Conservation (phyloP, 1,284 basidiomycete genomes). For the Gomphus bonarii region DNA sequence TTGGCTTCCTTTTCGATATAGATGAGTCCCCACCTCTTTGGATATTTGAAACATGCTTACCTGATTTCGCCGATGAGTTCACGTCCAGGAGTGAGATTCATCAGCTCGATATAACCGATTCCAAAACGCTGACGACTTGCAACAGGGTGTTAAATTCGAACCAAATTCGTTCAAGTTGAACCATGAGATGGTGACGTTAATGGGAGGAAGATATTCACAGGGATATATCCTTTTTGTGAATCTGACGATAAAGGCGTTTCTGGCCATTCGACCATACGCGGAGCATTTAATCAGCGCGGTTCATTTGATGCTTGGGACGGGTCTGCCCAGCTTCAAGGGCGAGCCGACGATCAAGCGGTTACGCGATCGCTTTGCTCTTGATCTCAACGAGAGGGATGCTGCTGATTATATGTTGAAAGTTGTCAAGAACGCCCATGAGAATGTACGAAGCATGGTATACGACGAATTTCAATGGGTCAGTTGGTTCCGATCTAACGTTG, state of each 20-base stretch:
- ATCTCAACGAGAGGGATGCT: constrained; percentile 81
- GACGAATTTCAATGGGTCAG: constrained; percentile 84
- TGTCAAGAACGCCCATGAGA: constrained; percentile 91
- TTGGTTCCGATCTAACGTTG: constrained; percentile 9
- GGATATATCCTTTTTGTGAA: constrained; percentile 93
- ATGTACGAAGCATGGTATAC: constrained; percentile 84
- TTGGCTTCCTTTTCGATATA: constrained; percentile 98
- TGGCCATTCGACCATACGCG: constrained; percentile 86
- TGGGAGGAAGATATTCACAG: constrained; percentile 91
- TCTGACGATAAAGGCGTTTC: constrained; percentile 91
- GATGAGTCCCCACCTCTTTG: constrained; percentile 52
- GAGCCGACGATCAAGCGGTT: constrained; percentile 84
- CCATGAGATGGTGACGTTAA: constrained; percentile 95
- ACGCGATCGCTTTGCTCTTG: constrained; percentile 78
- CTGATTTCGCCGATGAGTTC: constrained; percentile 13
- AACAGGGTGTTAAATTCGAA: constrained; percentile 91
- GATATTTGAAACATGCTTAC: constrained; percentile 4
- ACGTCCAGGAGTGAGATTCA: constrained; percentile 55
- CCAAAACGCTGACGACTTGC: not conserved
- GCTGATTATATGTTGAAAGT: constrained; percentile 87
- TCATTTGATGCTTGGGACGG: constrained; percentile 91
- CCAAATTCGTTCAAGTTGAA: constrained; percentile 97
- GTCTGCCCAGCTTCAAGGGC: constrained; percentile 94
- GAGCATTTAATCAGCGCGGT: constrained; percentile 85
- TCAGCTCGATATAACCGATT: constrained; percentile 3